phyloP scores from a whole-genome alignment of 148 eudicot species.

The Silene latifolia region DNA sequence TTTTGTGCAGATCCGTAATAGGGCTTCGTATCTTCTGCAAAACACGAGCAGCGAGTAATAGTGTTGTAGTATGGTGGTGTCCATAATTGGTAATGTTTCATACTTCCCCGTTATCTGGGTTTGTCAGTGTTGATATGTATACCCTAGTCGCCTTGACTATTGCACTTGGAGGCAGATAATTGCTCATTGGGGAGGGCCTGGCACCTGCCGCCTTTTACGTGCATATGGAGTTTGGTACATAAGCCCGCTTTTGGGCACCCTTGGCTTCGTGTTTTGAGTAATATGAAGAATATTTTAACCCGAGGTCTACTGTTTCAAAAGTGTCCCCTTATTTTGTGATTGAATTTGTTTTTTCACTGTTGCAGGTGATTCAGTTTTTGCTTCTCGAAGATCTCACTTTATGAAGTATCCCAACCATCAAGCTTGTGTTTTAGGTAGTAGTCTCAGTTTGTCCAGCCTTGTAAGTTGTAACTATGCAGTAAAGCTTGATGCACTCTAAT shows the following conservation, averaged over 20 bases:
- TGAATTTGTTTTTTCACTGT: background rate
- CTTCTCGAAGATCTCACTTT: background rate
- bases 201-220: too few species aligned
- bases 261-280: background rate
- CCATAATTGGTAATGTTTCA: slow-evolving; percentile 3
- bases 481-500: too few species aligned
- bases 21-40: slow-evolving; percentile 81
- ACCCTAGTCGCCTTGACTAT: background rate
- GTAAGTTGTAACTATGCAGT: too few species aligned
- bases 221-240: too few species aligned
- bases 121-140: background rate
- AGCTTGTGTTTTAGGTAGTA: background rate
- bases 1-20: slow-evolving; percentile 69
- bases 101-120: background rate
- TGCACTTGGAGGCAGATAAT: background rate
- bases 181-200: too few species aligned
- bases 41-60: slow-evolving; percentile 35
- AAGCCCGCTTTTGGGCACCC: background rate
- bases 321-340: background rate
- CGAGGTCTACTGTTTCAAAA: background rate
- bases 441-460: background rate
- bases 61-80: slow-evolving; percentile 2
- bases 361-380: slow-evolving; percentile 3
- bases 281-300: background rate
- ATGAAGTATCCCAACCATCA: background rate